phyloP scores from a whole-genome alignment of 208 protist species.

The Wallacemonas sp. region DNA sequence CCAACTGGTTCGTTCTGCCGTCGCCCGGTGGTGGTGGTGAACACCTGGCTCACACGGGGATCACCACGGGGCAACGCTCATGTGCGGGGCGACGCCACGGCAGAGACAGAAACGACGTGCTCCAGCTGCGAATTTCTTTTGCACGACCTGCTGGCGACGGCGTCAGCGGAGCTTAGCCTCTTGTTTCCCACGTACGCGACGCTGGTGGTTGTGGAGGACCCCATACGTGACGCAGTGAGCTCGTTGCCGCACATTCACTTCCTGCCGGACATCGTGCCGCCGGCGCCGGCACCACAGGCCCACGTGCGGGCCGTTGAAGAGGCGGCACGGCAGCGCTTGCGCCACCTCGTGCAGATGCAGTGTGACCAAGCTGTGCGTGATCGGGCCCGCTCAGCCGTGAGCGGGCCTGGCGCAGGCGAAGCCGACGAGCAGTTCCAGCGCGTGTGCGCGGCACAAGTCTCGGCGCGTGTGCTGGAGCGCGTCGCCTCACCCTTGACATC shows the following conservation, averaged over 20 bases:
- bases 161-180: not conserved
- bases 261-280: not conserved
- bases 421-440: no score
- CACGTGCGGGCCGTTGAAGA: no score
- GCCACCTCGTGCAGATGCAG: not conserved
- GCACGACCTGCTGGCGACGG: not conserved
- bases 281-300: not conserved
- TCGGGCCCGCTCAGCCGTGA: no score
- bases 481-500: not conserved
- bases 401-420: conserved; percentile 3
- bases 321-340: no score
- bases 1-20: conserved; percentile 21
- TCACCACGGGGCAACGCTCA: not conserved
- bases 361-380: no score
- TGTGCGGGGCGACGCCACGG: no score
- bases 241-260: not conserved
- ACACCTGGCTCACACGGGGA: conserved; percentile 9
- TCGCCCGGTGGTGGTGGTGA: conserved; percentile 28
- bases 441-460: not conserved
- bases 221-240: not conserved
- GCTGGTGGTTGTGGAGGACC: not conserved
- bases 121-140: conserved; percentile 5
- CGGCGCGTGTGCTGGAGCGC: not conserved
- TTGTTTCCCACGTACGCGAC: not conserved
- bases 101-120: not conserved